Evolutionary conservation across 148 eudicot species (phyloP), one percentile per base, ranked within the genome.

Genomic region (Dianthus caryophyllus): DNA sequence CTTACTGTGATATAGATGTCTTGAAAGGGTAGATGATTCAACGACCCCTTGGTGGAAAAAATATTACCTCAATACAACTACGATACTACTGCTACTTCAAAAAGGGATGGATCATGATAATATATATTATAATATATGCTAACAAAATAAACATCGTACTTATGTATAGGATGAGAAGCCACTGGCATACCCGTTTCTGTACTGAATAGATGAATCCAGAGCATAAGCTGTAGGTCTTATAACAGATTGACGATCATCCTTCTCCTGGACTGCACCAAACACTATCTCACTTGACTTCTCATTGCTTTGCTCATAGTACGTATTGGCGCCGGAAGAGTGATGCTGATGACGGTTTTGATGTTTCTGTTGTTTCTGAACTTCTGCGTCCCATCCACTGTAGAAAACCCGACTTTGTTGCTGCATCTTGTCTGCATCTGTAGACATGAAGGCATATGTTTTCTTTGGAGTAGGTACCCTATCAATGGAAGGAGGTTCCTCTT

Each of bases 181-280:
- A 15, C 43, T 74, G 59, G 50, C 15, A 47, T 78, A 68, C 49
- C 77, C 84, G 52, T 60, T 55, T 69, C 88, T 77, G 49, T 74
- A 73, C 31, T 85, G 84, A 24, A 76, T 12, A 36, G 70, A 75
- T 44, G 87, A 49, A 71, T 78, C 72, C 75, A 76, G 59, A 4
- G 83, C 89, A 70, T 84, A 83, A 59, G 79, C 78, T 64, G 90
- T 60, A 21, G 97, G 98, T 78, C 83, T 82, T 41, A 90, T 85
- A 1, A 86, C 89, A 57, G 80, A 53, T 51, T 86, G 84, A 22
- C 66, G 79, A 61, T 67, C 69, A 55, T 68, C 79, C 21, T 66
- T 84, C 64, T 92, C 93, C 77, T 94, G 96, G 27, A 90, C 87
- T 15, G 98, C 98, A 53, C 98, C 98, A 64, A 94, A 94, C 44